Conservation (phyloP, 73 alveolate genomes). For the Stentor coeruleus region DNA sequence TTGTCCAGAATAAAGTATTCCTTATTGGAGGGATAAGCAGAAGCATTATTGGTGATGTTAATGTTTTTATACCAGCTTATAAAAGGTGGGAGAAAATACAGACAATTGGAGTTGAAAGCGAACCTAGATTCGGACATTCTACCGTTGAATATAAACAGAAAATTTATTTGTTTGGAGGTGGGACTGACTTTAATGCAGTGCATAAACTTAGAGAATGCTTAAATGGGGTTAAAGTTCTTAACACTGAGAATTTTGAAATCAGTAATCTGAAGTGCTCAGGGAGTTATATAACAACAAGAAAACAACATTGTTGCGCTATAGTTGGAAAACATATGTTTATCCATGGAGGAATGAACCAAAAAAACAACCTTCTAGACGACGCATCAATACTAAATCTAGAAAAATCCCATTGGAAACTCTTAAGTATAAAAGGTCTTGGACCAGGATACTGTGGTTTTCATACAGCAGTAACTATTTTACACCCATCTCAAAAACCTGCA, state of each 20-base stretch:
- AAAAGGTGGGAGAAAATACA: neutral
- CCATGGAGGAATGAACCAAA: neutral
- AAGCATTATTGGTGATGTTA: neutral
- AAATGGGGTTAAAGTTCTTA: neutral
- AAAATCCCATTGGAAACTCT: neutral
- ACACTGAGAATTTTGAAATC: neutral
- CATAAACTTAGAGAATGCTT: neutral
- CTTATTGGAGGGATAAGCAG: conserved; percentile 21
- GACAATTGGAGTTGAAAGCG: neutral
- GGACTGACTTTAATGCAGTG: neutral
- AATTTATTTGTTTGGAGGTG: neutral
- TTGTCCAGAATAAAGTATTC: neutral
- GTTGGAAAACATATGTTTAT: neutral
- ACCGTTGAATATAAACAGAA: neutral
- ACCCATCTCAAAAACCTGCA: neutral
- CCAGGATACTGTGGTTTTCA: neutral
- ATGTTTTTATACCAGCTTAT: neutral
- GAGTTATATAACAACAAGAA: neutral
- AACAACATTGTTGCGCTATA: neutral
- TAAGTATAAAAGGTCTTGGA: neutral
- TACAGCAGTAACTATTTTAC: neutral
- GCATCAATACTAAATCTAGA: neutral
- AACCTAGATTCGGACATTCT: neutral
- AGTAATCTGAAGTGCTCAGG: neutral
- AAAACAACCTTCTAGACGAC: neutral